A percentile compares a stretch with the other conserved stretches of the same genome.
Evolutionary conservation across 2,329 filamentous ascomycete genomes (phyloP).

Genomic region (Colletotrichum brevisporum): DNA sequence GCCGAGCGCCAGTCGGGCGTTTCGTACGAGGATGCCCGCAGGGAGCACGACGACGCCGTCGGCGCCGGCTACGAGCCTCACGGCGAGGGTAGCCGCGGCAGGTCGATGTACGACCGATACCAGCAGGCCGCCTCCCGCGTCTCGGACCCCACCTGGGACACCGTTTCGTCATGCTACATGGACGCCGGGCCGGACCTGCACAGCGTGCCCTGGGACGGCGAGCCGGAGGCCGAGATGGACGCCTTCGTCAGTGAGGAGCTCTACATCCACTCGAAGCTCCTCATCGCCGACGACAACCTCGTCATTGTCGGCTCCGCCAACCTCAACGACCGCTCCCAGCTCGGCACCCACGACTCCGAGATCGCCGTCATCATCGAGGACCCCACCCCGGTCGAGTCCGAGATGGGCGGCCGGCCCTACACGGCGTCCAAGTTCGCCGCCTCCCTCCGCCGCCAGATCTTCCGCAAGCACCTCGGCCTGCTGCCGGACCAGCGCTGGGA

Average conservation of each 20-base stretch:
- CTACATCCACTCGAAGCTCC: constrained; percentile 76
- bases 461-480: constrained; percentile 91
- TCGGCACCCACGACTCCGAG: constrained; percentile 88
- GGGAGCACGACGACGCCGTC: constrained; percentile 72
- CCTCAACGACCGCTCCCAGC: constrained; percentile 77
- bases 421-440: constrained; percentile 82
- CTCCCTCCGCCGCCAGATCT: constrained; percentile 86
- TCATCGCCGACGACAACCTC: constrained; percentile 85
- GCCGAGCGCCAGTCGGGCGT: constrained; percentile 76
- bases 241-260: constrained; percentile 75
- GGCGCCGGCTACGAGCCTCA: constrained; percentile 60
- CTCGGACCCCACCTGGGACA: constrained; percentile 76
- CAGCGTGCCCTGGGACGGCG: constrained; percentile 67
- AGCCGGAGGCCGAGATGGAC: constrained; percentile 68
- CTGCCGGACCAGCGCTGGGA: constrained; percentile 81
- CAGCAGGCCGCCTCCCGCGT: constrained; percentile 76
- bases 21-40: constrained; percentile 75
- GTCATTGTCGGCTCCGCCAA: constrained; percentile 83
- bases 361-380: constrained; percentile 93
- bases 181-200: constrained; percentile 79
- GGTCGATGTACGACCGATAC: constrained; percentile 75
- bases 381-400: constrained; percentile 75
- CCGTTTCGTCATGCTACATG: constrained; percentile 87
- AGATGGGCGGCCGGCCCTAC: constrained; percentile 81
- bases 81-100: constrained; percentile 48